Conservation (phyloP, 2,329 filamentous ascomycete genomes). For the Apiospora rasikravindrae region DNA sequence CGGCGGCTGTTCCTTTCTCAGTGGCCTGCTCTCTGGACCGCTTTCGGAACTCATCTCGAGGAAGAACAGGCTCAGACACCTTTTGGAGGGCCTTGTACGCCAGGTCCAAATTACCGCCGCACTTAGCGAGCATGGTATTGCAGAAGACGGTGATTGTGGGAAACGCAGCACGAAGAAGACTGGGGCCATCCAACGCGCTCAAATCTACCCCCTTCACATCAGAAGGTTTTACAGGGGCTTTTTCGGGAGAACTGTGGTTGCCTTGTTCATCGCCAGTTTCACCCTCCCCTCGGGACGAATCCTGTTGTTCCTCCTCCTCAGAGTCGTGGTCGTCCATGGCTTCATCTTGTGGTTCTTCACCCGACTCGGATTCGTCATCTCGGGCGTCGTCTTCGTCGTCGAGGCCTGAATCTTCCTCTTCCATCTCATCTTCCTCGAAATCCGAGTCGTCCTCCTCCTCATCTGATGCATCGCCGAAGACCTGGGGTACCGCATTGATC, state of each 20-base stretch:
- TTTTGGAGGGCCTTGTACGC: slow-evolving; percentile 6
- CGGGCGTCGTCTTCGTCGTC: slow-evolving; percentile 16
- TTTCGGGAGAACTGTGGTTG: background rate
- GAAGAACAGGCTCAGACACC: background rate
- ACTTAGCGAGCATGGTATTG: background rate
- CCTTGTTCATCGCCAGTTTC: background rate
- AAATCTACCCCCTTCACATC: slow-evolving; percentile 21
- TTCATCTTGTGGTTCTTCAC: background rate
- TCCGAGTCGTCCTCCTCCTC: slow-evolving; percentile 21
- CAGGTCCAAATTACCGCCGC: background rate
- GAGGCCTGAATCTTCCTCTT: background rate
- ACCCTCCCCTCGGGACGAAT: slow-evolving; percentile 42
- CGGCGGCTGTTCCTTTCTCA: background rate
- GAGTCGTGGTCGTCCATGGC: background rate
- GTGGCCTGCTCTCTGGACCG: background rate
- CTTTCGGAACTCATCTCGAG: background rate
- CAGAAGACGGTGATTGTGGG: background rate
- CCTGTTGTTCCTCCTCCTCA: slow-evolving; percentile 40
- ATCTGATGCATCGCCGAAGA: background rate
- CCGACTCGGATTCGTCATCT: background rate
- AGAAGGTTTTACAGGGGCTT: slow-evolving; percentile 17
- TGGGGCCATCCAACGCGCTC: slow-evolving; percentile 39
- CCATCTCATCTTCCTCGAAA: slow-evolving; percentile 18
- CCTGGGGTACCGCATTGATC: background rate
- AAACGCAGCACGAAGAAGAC: slow-evolving; percentile 49